Conservation (phyloP, 768 basidiomycete species). For the Termitomyces sp. region DNA sequence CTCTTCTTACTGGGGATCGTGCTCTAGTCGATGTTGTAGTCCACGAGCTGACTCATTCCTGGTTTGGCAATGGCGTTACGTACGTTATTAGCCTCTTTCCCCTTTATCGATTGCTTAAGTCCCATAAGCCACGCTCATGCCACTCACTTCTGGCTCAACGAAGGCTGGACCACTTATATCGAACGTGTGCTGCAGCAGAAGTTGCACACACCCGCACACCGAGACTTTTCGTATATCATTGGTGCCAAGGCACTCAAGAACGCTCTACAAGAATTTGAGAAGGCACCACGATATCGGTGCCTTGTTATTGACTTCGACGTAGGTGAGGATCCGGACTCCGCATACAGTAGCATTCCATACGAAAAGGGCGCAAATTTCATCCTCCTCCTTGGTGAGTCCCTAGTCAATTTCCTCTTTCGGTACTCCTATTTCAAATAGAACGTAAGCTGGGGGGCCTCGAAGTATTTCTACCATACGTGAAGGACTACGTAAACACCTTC, state of each 20-base stretch:
- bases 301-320: constrained; percentile 70
- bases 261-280: constrained; percentile 54
- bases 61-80: constrained; percentile 93
- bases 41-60: constrained; percentile 83
- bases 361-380: constrained; percentile 90
- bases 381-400: constrained; percentile 63
- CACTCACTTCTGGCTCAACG: constrained; percentile 85
- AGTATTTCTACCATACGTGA: constrained; percentile 78
- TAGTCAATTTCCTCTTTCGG: neutral
- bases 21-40: constrained; percentile 85
- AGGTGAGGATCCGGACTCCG: constrained; percentile 76
- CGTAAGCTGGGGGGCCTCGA: constrained; percentile 75
- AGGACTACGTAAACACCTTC: constrained; percentile 77
- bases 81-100: constrained; percentile 17
- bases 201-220: constrained; percentile 67
- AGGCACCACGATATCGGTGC: constrained; percentile 69
- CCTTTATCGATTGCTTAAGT: neutral
- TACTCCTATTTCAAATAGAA: constrained; percentile 32
- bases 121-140: constrained; percentile 57
- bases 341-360: constrained; percentile 73
- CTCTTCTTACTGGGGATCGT: constrained; percentile 83
- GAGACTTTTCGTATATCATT: constrained; percentile 77
- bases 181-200: constrained; percentile 73
- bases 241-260: constrained; percentile 71
- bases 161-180: constrained; percentile 92